Base-by-base conservation (phyloP, 164 flowering plant genomes). In the Umbellularia californica region DNA sequence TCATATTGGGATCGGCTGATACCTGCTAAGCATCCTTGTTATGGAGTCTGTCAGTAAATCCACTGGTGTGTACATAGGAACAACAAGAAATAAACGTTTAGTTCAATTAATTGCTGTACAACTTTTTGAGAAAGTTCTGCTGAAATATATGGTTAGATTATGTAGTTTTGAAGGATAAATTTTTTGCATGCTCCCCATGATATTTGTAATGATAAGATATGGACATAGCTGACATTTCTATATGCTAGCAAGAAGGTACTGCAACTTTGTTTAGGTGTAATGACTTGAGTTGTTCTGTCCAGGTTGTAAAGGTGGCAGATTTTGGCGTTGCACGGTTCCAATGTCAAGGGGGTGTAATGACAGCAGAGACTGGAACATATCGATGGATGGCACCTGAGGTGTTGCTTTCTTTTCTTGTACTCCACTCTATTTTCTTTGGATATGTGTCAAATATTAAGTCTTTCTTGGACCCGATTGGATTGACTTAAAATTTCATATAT, bases 321-420 rank as follows among this genome's bases (percentile, higher is more conserved):
- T 95, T 95, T 88, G 99, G 99, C 76, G 92, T 95, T 80, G 99
- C 99, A 73, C 97, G 99, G 58, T 95, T 90, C 79, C 95, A 84
- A 80, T 85, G 76, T 77, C 85, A 87, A 78, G 95, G 82, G 64
- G 99, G 99, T 25, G 88, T 88, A 12, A 95, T 95, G 99, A 95
- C 99, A 30, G 99, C 99, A 41, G 99, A 95, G 79, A 95, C 98
- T 24, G 99, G 97, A 82, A 92, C 97, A 22, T 93, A 95, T 70
- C 88, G 97, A 84, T 95, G 97, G 98, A 94, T 94, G 98, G 98
- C 97, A 52, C 98, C 98, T 70, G 98, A 95, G 98, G 98, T 95
- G 64, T 55, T 82, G 5, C 33, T 23, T 55, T 73, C 20, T 27
- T 28, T 28, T 17, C 28, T 27, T 66, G 1, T 17, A 55, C n/a